Evolutionary conservation across 2,329 filamentous ascomycete species (phyloP).

Genomic region (Trichoderma sp.): DNA sequence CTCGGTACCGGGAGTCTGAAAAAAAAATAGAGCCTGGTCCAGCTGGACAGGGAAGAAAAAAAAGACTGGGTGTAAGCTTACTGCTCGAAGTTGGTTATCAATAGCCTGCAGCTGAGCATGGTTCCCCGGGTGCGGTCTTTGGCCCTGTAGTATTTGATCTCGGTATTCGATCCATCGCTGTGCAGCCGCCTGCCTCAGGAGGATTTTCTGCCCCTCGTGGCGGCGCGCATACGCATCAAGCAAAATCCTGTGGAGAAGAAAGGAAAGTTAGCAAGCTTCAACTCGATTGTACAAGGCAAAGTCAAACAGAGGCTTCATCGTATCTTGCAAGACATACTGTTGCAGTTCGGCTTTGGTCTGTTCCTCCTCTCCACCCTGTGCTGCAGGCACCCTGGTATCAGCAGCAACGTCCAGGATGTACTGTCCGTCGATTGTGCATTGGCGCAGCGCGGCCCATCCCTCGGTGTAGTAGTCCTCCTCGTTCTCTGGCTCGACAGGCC

Average conservation of each 20-base stretch:
- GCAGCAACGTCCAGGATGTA: slow-evolving; percentile 66
- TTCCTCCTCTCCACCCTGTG: slow-evolving; percentile 57
- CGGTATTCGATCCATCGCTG: slow-evolving; percentile 61
- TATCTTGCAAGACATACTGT: slow-evolving; percentile 49
- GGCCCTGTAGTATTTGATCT: slow-evolving; percentile 54
- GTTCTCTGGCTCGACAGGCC: slow-evolving; percentile 55
- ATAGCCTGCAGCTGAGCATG: slow-evolving; percentile 54
- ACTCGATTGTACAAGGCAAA: not conserved
- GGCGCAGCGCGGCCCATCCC: slow-evolving; percentile 62
- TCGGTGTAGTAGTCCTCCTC: slow-evolving; percentile 63
- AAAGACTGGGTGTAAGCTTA: slow-evolving; percentile 39
- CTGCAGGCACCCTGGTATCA: slow-evolving; percentile 59
- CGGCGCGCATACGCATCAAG: slow-evolving; percentile 63
- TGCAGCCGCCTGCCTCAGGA: slow-evolving; percentile 60
- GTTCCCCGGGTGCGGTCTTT: slow-evolving; percentile 50
- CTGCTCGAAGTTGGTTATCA: slow-evolving; percentile 58
- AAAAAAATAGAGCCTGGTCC: not conserved
- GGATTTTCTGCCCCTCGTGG: slow-evolving; percentile 67
- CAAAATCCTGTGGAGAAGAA: slow-evolving; percentile 48
- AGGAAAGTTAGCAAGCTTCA: slow-evolving; percentile 5
- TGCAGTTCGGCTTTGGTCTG: slow-evolving; percentile 63
- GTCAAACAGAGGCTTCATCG: not conserved
- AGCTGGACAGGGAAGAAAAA: not conserved
- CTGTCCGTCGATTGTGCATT: slow-evolving; percentile 64
- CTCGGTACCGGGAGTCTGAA: not conserved